Conservation (phyloP, 805 yeast genomes). For the Wickerhamiella alocasiicola region DNA sequence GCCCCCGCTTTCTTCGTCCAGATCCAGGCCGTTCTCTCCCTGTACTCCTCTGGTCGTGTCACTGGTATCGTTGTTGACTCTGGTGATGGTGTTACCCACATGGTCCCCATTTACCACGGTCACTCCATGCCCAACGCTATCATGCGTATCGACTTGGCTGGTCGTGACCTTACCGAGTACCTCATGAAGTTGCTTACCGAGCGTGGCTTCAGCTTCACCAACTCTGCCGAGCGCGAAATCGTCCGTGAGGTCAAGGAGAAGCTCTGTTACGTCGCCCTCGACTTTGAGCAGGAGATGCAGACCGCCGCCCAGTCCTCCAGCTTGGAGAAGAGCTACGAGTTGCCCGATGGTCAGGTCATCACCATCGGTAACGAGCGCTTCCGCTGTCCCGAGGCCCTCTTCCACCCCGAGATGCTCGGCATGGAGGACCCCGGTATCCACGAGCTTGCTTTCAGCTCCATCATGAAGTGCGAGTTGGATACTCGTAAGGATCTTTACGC, state of each 20-base stretch:
- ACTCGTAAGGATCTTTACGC: conserved; percentile 98
- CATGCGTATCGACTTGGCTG: conserved; percentile 97
- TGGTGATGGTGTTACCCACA: conserved; percentile 99
- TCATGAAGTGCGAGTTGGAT: conserved; percentile 98
- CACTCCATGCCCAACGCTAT: conserved; percentile 99
- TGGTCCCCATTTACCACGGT: conserved; percentile 99
- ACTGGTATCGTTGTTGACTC: conserved; percentile 86
- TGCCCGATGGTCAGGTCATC: conserved; percentile 99
- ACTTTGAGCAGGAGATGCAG: conserved; percentile 99
- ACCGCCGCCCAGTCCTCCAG: conserved; percentile 97
- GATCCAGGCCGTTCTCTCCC: conserved; percentile 95
- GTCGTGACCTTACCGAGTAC: conserved; percentile 98
- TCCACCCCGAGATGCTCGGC: conserved; percentile 89
- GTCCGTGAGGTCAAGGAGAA: conserved; percentile 92
- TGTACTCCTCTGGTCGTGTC: conserved; percentile 99
- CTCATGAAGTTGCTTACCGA: conserved; percentile 96
- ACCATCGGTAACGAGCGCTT: conserved; percentile 99
- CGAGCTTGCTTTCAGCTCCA: conserved; percentile 90
- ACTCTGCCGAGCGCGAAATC: conserved; percentile 98
- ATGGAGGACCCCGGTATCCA: conserved; percentile 98
- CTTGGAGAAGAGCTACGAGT: conserved; percentile 96
- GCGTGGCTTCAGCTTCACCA: conserved; percentile 98
- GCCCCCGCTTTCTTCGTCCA: conserved; percentile 99
- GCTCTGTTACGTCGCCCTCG: conserved; percentile 97
- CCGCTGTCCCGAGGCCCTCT: conserved; percentile 99